Evolutionary conservation across 371 early-diverging fungal genomes (phyloP), one percentile per base, ranked within the genome.

Genomic region (Mortierella sp.): DNA sequence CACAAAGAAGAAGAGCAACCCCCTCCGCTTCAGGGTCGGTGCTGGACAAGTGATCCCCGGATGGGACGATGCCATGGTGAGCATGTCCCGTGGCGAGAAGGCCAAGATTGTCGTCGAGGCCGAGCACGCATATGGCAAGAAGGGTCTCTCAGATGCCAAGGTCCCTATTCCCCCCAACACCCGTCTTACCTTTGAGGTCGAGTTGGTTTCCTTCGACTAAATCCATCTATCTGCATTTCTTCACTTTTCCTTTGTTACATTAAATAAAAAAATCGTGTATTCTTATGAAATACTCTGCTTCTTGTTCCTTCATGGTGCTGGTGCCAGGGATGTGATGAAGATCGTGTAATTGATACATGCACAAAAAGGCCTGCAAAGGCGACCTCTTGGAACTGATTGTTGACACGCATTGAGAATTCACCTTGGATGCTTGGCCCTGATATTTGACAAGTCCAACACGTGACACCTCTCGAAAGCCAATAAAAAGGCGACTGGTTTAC

Each of bases 21-120:
- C 93, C 6, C 87, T 95, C 63, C 87, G 88, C 27, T 94, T 95
- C 88, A 95, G 90, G 78, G 84, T 90, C 32, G 90, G 90, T 24
- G 71, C 78, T 70, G 84, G 83, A 16, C 74, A 68, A 70, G 90
- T 92, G 24, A 91, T 92, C 72, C 72, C 89, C 35, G 92, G 92
- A 32, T 92, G 91, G 92, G 93, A 93, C 70, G 92, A 93, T 43
- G 93, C 88, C 35, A 83, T 93, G 44, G 75, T 90, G 79, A 88
- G 88, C 58, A 93, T 93, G 93, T 83, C 82, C 79, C 88, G 88
- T 38, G 91, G 91, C 29, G 93, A 93, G 79, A 91, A 91, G 80
- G 90, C 90, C 48, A 87, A 88, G 75, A 71, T 92, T 55, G 80
- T 78, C 21, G 89, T 92, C 56, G 91, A 91, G 70, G 75, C 90